Conservation (phyloP, 83 land plant species). For the Picea abies region DNA sequence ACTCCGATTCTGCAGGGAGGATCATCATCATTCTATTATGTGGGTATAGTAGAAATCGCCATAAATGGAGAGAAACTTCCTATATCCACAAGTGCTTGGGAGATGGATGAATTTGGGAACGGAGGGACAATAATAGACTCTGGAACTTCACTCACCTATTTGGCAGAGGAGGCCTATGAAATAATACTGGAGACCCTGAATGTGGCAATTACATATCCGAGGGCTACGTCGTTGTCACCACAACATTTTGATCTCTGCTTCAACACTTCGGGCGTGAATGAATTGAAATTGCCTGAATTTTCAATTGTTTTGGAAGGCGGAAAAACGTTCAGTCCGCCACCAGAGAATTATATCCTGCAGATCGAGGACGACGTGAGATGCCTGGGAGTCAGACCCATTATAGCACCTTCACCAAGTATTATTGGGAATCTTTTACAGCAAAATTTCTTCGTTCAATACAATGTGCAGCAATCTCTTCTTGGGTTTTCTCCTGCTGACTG, state of each 20-base stretch:
- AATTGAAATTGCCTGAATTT: constrained; percentile 6
- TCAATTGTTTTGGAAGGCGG: constrained; percentile 20
- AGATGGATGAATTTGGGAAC: constrained; percentile 1
- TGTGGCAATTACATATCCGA: not conserved
- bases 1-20: constrained; percentile 24
- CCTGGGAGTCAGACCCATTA: constrained; percentile 17
- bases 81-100: constrained; percentile 19
- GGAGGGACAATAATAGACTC: constrained; percentile 32
- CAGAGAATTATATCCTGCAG: constrained; percentile 24
- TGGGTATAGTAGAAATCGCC: constrained; percentile 8
- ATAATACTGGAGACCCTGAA: constrained; percentile 21
- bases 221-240: not conserved
- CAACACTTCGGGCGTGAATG: not conserved
- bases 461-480: constrained; percentile 11
- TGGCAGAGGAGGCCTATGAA: constrained; percentile 21
- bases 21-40: constrained; percentile 24
- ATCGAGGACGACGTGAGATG: constrained; percentile 29
- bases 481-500: constrained; percentile 28
- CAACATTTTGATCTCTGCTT: too few relatives aligned
- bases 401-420: constrained; percentile 16
- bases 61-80: constrained; percentile 18
- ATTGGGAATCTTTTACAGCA: constrained; percentile 43
- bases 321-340: constrained; percentile 14
- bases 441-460: constrained; percentile 33
- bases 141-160: constrained; percentile 29